Base-by-base conservation (phyloP, 148 eudicot genomes). In the Tetragonia tetragonoides region DNA sequence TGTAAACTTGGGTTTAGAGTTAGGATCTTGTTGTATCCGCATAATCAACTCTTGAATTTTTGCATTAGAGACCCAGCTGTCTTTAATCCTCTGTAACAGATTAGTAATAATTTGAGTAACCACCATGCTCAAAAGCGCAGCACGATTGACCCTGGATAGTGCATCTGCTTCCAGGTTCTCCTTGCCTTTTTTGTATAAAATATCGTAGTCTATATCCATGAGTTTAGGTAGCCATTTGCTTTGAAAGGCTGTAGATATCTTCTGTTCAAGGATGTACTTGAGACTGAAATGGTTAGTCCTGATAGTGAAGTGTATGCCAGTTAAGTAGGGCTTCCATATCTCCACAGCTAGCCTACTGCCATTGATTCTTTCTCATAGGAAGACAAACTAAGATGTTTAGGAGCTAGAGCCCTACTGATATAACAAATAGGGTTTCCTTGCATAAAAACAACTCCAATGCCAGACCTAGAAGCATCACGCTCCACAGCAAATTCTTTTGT, bases 201-300 rank as follows among this genome's bases (percentile, higher is more conserved):
- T 7, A 5, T 72, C 75, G 56, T 72, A 56, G 6, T 72, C 75
- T 10, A 53, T 8, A 0, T 21, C 75, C 63, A 72, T 51, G 0
- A 72, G 23, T 20, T 53, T 72, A 34, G 75, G 60, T 6, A 72
- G 46, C 20, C 75, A 72, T 54, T 72, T 53, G 17, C 75, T 53
- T 20, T 72, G 75, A 20, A 72, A 72, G 2, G 3, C 11, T 2
- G 44, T 72, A 8, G 44, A 53, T 6, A 72, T 51, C 41, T 72
- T 72, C 23, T 72, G 63, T 7, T 72, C 75, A 39, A 72, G 17
- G 10, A 72, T 8, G 44, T 72, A 72, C 10, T 72, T 72, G 3
- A 72, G 75, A 44, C 75, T 72, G 44, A 72, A 72, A 72, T 72
- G 75, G n/a, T 72, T 44, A 15, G 75, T 72, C 18, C 54, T 72